Conservation (phyloP, 768 basidiomycete genomes). For the Scleroderma citrinum region DNA sequence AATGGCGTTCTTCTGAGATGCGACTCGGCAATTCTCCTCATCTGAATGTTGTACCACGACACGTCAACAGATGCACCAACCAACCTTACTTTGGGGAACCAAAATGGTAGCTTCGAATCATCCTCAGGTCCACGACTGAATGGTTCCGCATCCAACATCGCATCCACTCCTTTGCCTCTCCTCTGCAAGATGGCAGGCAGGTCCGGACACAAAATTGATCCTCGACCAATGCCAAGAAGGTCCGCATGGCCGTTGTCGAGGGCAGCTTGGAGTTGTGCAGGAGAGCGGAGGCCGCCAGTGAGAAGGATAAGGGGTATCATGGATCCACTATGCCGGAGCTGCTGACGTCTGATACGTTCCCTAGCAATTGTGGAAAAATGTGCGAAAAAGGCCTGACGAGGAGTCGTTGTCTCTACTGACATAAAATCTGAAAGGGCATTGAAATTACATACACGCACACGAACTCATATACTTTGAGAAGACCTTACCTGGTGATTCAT, state of each 20-base stretch:
- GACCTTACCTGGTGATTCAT: conserved; percentile 64
- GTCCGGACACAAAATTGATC: conserved; percentile 56
- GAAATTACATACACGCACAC: background rate
- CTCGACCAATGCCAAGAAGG: conserved; percentile 72
- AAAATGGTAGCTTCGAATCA: conserved; percentile 14
- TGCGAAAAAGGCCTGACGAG: conserved; percentile 70
- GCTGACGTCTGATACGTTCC: conserved; percentile 32
- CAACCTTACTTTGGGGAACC: conserved; percentile 46
- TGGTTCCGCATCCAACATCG: conserved; percentile 20
- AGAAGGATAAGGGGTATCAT: conserved; percentile 60
- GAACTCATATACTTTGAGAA: too few relatives aligned
- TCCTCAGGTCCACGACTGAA: conserved; percentile 37
- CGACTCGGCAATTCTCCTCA: conserved; percentile 43
- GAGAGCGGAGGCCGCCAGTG: conserved; percentile 72
- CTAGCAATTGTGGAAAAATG: conserved; percentile 57
- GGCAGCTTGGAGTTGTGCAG: conserved; percentile 47
- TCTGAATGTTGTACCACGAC: conserved; percentile 63
- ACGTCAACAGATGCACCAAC: conserved; percentile 58
- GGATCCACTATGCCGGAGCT: conserved; percentile 15
- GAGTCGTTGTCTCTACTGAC: conserved; percentile 13
- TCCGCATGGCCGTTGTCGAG: conserved; percentile 56
- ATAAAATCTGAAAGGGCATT: conserved; percentile 39
- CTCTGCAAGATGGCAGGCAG: conserved; percentile 40
- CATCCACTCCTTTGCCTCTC: background rate
- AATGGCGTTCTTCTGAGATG: conserved; percentile 3